A percentile compares a stretch with the other conserved stretches of the same genome.
Conservation (phyloP, 2,329 filamentous ascomycete species). For the Hypoxylon sp. region DNA sequence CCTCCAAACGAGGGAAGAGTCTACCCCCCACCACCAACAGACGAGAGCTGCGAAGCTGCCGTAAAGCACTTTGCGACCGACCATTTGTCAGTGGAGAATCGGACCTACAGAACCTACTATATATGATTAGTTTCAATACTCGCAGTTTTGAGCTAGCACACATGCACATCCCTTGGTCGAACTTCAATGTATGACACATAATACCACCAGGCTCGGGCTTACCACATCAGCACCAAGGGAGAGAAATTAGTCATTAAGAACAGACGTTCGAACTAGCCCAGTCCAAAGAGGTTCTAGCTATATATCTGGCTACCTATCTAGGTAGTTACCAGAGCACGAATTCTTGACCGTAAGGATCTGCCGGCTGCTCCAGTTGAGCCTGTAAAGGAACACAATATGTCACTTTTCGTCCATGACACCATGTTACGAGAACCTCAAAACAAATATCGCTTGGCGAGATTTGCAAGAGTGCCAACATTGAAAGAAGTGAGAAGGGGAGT, state of each 20-base stretch:
- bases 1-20: slow-evolving; percentile 18
- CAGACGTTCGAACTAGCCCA: neutral
- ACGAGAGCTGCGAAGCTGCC: slow-evolving; percentile 3
- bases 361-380: neutral
- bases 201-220: neutral
- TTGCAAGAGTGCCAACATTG: neutral
- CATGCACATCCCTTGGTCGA: neutral
- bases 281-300: neutral
- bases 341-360: neutral
- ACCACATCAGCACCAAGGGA: neutral
- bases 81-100: slow-evolving; percentile 9
- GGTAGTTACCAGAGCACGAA: neutral
- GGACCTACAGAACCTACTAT: slow-evolving; percentile 4
- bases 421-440: neutral
- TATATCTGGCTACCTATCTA: neutral
- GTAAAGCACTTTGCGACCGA: neutral
- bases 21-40: slow-evolving; percentile 12
- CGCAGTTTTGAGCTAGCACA: slow-evolving; percentile 3
- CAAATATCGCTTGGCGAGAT: neutral
- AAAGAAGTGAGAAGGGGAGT: slow-evolving; percentile 2
- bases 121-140: slow-evolving; percentile 22
- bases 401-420: neutral
- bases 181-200: slow-evolving; percentile 3
- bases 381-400: neutral
- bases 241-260: neutral